Evolutionary conservation across 208 protist species (phyloP).

Genomic region (Acanthamoeba castellanii): DNA sequence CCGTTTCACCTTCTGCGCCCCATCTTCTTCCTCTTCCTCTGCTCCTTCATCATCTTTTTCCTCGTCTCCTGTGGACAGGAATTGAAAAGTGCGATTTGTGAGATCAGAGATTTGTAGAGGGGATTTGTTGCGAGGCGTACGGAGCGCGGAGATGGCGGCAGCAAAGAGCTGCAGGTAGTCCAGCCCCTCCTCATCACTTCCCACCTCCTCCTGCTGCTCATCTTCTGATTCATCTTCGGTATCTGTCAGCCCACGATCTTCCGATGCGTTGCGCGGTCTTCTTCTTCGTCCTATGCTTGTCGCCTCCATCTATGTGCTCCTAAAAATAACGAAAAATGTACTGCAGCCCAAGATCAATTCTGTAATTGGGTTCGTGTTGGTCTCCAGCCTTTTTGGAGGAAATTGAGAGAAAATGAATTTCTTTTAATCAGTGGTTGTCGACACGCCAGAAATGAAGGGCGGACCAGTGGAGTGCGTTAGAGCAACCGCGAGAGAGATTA

Average conservation of each 20-base stretch:
- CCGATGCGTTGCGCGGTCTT: not conserved
- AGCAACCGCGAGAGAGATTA: not conserved
- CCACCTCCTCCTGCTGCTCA: not conserved
- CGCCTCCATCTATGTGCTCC: not conserved
- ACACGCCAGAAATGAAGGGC: not conserved
- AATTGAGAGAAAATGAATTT: too few relatives aligned
- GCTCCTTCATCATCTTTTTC: not conserved
- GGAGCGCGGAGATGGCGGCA: slow-evolving; percentile 1
- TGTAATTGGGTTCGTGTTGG: too few relatives aligned
- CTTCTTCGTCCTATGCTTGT: not conserved
- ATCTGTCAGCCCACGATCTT: not conserved
- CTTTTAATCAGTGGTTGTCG: not conserved
- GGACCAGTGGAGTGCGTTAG: not conserved
- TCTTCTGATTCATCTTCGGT: not conserved
- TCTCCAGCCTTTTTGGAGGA: too few relatives aligned
- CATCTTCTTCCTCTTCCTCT: not conserved
- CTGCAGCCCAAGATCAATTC: too few relatives aligned
- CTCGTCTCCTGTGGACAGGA: not conserved
- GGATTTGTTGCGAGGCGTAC: not conserved
- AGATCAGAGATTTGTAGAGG: not conserved
- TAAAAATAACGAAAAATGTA: too few relatives aligned
- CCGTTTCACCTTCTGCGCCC: not conserved
- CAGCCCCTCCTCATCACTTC: not conserved
- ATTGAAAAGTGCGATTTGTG: not conserved
- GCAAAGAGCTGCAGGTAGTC: slow-evolving; percentile 34